Percentiles rank a stretch among this genome's conserved stretches.
Conservation (phyloP, 306 rosid genomes). For the Comarum palustre region DNA sequence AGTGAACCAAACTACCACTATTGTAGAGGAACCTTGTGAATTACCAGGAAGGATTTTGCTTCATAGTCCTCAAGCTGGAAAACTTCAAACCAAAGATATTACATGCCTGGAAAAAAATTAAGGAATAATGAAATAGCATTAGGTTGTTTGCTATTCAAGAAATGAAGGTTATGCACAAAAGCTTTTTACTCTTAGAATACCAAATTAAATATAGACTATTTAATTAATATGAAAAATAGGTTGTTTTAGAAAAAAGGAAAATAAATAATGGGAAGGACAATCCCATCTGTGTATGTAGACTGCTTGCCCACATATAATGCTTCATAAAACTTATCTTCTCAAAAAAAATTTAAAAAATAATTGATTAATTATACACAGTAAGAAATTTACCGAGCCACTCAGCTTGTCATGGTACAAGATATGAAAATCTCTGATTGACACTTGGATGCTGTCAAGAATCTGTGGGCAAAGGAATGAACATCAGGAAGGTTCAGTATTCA, state of each 20-base stretch:
- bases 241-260: no score
- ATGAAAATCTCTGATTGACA: constrained; percentile 73
- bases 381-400: constrained; percentile 51
- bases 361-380: background rate
- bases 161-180: background rate
- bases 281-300: background rate
- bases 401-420: constrained; percentile 53
- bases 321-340: background rate
- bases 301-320: background rate
- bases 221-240: background rate
- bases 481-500: constrained; percentile 5
- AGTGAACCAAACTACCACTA: constrained; percentile 7
- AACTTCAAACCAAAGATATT: constrained; percentile 67
- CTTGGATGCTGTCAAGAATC: constrained; percentile 93
- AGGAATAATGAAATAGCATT: constrained; percentile 3
- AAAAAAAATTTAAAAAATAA: background rate
- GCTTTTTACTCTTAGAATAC: background rate
- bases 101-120: constrained; percentile 57
- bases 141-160: background rate
- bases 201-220: background rate
- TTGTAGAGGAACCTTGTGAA: constrained; percentile 24
- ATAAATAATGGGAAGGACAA: background rate
- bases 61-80: constrained; percentile 74
- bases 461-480: constrained; percentile 26
- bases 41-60: constrained; percentile 75